Evolutionary conservation across 2,329 filamentous ascomycete genomes (phyloP), one percentile per base, ranked within the genome.

Genomic region (Claviceps sp.): DNA sequence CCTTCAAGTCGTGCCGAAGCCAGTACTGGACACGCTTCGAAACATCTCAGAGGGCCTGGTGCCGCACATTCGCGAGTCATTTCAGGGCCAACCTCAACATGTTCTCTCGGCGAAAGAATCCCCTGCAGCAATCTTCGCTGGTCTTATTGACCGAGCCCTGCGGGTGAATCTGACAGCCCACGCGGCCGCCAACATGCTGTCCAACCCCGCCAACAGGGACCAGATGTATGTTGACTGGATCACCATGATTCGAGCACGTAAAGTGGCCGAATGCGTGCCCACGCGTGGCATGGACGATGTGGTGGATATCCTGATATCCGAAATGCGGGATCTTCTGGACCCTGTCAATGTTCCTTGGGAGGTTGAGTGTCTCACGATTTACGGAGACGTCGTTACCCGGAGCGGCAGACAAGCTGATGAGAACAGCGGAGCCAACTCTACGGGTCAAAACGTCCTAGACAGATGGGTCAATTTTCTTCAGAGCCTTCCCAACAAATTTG

Each of bases 171-270:
- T 93, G 54, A 89, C 91, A 20, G 93, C 93, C 2, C 91, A 97
- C 63, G 90, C 93, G 1, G 89, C 91, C 1, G 91, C 90, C 22
- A 94, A 93, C 56, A 89, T 95, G 78, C 76, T 98, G 13, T 88
- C 88, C 7, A 88, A 91, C 61, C 83, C 89, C 18, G 86, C 88
- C 46, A 94, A 95, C 64, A 82, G 93, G 51, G 89, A 93, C 58
- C 86, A 93, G 62, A 97, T 98, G 93, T 96, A 93, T 73, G 74
- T 85, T 49, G 93, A 98, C 63, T 95, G 90, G 83, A 82, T 89
- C 42, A 81, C 74, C 2, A 78, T 79, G 70, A 78, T 84, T 34
- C 73, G 78, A 26, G 71, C 78, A 9, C 75, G 80, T 47, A 84
- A 84, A 62, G 69, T 84, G 53, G 78, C 80, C 1, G 80, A 85